These are phyloP conservation scores for Skeletonema potamos DNA, from an alignment of 108 stramenopile species.

Conservation along the genomic window DNA sequence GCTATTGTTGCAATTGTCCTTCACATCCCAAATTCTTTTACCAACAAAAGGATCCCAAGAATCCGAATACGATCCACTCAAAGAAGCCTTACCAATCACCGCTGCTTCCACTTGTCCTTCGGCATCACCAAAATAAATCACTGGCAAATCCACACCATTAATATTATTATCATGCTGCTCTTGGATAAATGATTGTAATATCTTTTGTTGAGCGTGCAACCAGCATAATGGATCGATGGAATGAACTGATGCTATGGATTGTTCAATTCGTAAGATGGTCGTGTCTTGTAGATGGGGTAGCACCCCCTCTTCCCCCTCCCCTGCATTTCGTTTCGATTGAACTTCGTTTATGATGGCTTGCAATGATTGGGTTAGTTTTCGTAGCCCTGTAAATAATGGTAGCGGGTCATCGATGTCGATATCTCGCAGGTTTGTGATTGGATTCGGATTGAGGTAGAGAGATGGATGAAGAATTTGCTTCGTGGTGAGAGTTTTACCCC, in stretches of 20 bases:
- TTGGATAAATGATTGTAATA: constrained; percentile 8
- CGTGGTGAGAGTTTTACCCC: constrained; percentile 30
- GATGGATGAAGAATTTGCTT: constrained; percentile 29
- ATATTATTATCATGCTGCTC: neutral
- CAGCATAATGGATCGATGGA: constrained; percentile 66
- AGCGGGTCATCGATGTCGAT: constrained; percentile 7
- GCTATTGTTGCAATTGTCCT: neutral
- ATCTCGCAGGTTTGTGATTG: neutral
- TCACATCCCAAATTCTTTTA: constrained; percentile 48
- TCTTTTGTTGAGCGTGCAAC: constrained; percentile 56
- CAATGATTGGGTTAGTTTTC: neutral
- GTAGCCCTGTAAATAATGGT: constrained; percentile 20
- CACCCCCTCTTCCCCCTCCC: neutral
- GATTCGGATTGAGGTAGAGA: constrained; percentile 14
- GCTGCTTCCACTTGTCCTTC: constrained; percentile 66
- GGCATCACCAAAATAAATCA: constrained; percentile 60
- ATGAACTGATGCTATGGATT: constrained; percentile 48
- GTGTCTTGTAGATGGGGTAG: constrained; percentile 14
- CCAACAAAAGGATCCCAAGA: constrained; percentile 51
- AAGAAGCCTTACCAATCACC: constrained; percentile 37
- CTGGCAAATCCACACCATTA: constrained; percentile 12
- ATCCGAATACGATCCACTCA: constrained; percentile 25
- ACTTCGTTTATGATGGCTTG: neutral
- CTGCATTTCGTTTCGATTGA: neutral
- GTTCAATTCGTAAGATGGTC: constrained; percentile 51